These are phyloP conservation scores for Eucalyptus marginata DNA, from an alignment of 345 rosid species.

Conservation along the genomic window DNA sequence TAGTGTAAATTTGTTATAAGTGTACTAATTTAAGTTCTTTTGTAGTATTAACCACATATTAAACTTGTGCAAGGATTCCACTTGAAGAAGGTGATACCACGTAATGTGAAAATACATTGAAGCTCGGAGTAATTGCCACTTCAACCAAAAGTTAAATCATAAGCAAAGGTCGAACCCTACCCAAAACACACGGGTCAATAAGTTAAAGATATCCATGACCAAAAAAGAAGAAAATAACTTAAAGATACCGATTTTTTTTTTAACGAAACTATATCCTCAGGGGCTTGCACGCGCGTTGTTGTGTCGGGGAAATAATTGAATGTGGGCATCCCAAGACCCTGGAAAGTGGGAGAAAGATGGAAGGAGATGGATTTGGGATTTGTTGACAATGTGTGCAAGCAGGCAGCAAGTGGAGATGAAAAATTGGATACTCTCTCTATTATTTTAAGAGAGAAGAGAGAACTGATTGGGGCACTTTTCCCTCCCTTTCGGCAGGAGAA, in stretches of 20 bases:
- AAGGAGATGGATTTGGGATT: too few species aligned
- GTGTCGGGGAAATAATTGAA: neutral
- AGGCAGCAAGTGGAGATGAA: neutral
- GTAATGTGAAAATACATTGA: too few species aligned
- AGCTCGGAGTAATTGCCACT: neutral
- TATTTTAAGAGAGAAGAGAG: neutral
- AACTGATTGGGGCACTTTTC: neutral
- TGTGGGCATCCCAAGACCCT: neutral
- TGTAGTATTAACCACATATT: too few species aligned
- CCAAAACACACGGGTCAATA: neutral
- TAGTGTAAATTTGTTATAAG: rapidly evolving
- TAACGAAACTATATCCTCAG: neutral
- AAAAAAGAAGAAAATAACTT: too few species aligned
- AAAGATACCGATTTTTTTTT: neutral
- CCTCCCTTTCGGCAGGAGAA: neutral
- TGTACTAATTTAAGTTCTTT: rapidly evolving
- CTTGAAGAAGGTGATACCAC: neutral
- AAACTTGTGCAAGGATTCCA: neutral
- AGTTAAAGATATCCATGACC: neutral
- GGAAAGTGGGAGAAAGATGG: neutral
- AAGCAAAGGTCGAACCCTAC: neutral
- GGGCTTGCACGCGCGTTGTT: neutral
- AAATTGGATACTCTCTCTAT: neutral
- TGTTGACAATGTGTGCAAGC: neutral
- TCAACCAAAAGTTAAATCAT: too few species aligned